A percentile compares a stretch with the other conserved stretches of the same genome.
Evolutionary conservation across 1,284 basidiomycete genomes (phyloP).

Genomic region (Mycosarcoma mackinlayi): DNA sequence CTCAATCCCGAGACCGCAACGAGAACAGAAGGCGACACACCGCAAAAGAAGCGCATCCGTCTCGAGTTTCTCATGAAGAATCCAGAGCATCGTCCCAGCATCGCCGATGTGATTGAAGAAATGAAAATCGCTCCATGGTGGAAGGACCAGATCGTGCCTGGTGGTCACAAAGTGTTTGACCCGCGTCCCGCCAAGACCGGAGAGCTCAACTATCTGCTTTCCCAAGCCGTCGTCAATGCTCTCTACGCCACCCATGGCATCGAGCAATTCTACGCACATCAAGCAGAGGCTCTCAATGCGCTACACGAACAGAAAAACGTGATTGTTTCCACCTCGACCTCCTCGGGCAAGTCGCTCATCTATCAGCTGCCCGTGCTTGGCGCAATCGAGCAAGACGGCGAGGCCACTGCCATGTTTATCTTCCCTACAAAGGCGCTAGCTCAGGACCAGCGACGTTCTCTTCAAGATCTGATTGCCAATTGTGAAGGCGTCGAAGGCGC

Average conservation of each 20-base stretch:
- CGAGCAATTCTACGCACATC: slow-evolving; percentile 79
- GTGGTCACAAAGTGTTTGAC: slow-evolving; percentile 59
- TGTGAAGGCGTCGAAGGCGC: slow-evolving; percentile 75
- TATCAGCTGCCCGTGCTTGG: slow-evolving; percentile 78
- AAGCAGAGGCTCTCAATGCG: slow-evolving; percentile 80
- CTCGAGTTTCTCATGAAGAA: slow-evolving; percentile 59
- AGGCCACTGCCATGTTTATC: slow-evolving; percentile 82
- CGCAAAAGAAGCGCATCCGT: slow-evolving; percentile 57
- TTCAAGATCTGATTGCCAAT: slow-evolving; percentile 72
- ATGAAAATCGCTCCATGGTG: slow-evolving; percentile 61
- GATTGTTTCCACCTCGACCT: slow-evolving; percentile 89
- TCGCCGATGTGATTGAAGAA: slow-evolving; percentile 56
- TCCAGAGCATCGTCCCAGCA: slow-evolving; percentile 53
- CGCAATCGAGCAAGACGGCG: slow-evolving; percentile 76
- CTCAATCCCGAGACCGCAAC: slow-evolving; percentile 53
- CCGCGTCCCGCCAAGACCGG: slow-evolving; percentile 47
- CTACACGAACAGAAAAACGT: slow-evolving; percentile 77
- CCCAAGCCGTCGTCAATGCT: slow-evolving; percentile 73
- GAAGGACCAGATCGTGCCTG: slow-evolving; percentile 66
- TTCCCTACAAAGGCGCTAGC: slow-evolving; percentile 94
- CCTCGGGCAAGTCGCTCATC: slow-evolving; percentile 90
- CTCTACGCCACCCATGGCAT: slow-evolving; percentile 77
- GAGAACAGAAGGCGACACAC: slow-evolving; percentile 47
- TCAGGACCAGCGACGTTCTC: slow-evolving; percentile 79
- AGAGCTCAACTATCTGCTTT: slow-evolving; percentile 51